Percentiles rank a stretch among this genome's conserved stretches.
phyloP scores from a whole-genome alignment of 2,329 filamentous ascomycete genomes.

The Pyrenophora seminiperda region DNA sequence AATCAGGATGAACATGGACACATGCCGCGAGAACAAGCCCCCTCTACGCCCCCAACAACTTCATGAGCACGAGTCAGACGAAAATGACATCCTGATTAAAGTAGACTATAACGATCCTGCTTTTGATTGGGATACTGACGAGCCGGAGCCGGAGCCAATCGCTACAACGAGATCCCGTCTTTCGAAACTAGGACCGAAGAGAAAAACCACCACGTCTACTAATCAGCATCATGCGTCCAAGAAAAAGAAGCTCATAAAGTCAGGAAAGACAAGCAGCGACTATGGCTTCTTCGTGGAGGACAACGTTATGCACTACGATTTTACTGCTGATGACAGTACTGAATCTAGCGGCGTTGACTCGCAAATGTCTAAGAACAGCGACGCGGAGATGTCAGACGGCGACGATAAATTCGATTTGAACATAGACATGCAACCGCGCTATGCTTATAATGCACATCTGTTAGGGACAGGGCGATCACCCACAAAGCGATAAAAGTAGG shows the following conservation, averaged over 20 bases:
- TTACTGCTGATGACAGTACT: background rate
- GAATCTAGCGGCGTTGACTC: background rate
- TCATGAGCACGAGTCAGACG: background rate
- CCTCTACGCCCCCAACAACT: background rate
- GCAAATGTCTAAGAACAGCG: background rate
- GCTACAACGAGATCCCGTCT: background rate
- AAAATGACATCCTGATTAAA: slow-evolving; percentile 20
- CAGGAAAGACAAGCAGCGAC: slow-evolving; percentile 4
- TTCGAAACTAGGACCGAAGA: background rate
- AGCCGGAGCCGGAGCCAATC: background rate
- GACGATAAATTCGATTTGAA: slow-evolving; percentile 12
- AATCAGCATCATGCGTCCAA: background rate
- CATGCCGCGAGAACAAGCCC: background rate
- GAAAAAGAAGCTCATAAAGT: background rate
- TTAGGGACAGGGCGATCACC: background rate
- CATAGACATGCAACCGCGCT: slow-evolving; percentile 18
- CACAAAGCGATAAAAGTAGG: background rate
- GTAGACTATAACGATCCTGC: slow-evolving; percentile 20
- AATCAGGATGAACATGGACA: slow-evolving; percentile 1
- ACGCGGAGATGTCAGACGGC: slow-evolving; percentile 1
- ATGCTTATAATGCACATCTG: slow-evolving; percentile 11
- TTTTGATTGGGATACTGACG: slow-evolving; percentile 22
- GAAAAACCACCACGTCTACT: background rate
- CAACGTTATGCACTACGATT: background rate
- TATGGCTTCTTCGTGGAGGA: slow-evolving; percentile 10